Evolutionary conservation across 495 filamentous ascomycete species (phyloP).

Genomic region (Parachaetomium inaequale): DNA sequence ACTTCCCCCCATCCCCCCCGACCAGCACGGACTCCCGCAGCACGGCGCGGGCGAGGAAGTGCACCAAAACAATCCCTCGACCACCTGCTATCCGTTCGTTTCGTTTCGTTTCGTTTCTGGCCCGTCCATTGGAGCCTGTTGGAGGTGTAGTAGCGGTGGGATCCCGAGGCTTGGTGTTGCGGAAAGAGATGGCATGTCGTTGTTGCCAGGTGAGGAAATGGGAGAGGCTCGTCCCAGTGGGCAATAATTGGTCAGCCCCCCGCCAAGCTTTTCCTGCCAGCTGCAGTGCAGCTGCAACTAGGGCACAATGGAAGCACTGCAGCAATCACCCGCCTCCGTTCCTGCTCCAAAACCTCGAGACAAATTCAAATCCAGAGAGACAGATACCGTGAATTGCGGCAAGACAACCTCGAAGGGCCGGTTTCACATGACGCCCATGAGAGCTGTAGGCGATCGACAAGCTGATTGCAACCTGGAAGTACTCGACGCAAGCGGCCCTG

Average conservation of each 20-base stretch:
- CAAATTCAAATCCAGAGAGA: too few relatives aligned
- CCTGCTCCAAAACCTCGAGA: too few relatives aligned
- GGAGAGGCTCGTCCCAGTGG: not conserved
- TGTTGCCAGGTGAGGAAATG: not conserved
- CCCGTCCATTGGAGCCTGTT: not conserved
- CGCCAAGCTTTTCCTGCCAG: not conserved
- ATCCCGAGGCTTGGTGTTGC: too few relatives aligned
- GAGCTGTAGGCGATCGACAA: too few relatives aligned
- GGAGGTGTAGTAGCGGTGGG: not conserved
- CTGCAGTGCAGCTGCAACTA: too few relatives aligned
- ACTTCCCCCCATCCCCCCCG: constrained; percentile 3
- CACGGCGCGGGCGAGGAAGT: not conserved
- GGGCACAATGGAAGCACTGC: too few relatives aligned
- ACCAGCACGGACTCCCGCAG: constrained; percentile 1
- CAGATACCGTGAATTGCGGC: too few relatives aligned
- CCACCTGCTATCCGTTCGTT: not conserved
- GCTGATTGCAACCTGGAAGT: too few relatives aligned
- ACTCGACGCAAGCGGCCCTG: too few relatives aligned
- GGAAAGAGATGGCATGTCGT: not conserved
- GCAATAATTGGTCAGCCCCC: not conserved
- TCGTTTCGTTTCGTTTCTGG: not conserved
- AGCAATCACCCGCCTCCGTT: too few relatives aligned
- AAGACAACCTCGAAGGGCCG: too few relatives aligned
- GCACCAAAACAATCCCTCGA: not conserved
- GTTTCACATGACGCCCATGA: too few relatives aligned